A percentile compares a stretch with the other conserved stretches of the same genome.
Conservation (phyloP, 2,329 filamentous ascomycete genomes). For the Clonostachys sp. region DNA sequence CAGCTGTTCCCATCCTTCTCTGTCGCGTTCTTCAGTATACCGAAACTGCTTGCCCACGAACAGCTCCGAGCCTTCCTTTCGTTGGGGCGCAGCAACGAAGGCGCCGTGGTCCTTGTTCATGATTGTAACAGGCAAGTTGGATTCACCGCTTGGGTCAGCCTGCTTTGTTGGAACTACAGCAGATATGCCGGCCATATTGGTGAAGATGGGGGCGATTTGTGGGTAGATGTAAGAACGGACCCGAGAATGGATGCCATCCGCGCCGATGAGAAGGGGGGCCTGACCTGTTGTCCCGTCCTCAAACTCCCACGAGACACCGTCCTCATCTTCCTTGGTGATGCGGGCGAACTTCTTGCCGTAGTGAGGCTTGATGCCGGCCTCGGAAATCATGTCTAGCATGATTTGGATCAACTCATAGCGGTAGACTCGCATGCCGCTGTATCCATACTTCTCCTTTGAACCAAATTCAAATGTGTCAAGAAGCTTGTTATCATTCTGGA, state of each 20-base stretch:
- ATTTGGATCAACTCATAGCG: conserved; percentile 44
- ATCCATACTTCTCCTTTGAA: conserved; percentile 39
- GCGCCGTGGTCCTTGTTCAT: conserved; percentile 34
- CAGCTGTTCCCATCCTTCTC: conserved; percentile 34
- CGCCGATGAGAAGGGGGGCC: conserved; percentile 45
- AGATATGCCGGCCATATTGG: conserved; percentile 35
- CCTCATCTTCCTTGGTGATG: conserved; percentile 31
- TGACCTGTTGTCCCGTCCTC: conserved; percentile 31
- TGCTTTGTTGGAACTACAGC: conserved; percentile 26
- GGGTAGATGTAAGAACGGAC: conserved; percentile 48
- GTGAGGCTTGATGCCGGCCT: conserved; percentile 31
- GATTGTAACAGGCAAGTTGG: conserved; percentile 35
- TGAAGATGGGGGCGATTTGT: conserved; percentile 41
- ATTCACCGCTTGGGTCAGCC: conserved; percentile 23
- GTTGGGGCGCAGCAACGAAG: conserved; percentile 45
- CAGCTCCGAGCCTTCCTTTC: conserved; percentile 39
- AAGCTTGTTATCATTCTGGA: conserved; percentile 22
- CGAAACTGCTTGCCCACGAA: conserved; percentile 39
- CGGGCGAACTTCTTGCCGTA: conserved; percentile 43
- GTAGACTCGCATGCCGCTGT: conserved; percentile 48
- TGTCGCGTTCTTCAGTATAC: conserved; percentile 24
- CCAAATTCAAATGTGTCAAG: conserved; percentile 44
- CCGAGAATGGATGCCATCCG: conserved; percentile 55
- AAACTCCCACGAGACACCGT: conserved; percentile 39
- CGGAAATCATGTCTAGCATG: conserved; percentile 32